Base-by-base conservation (phyloP, 441 rosid species). In the Adansonia madagascariensis region DNA sequence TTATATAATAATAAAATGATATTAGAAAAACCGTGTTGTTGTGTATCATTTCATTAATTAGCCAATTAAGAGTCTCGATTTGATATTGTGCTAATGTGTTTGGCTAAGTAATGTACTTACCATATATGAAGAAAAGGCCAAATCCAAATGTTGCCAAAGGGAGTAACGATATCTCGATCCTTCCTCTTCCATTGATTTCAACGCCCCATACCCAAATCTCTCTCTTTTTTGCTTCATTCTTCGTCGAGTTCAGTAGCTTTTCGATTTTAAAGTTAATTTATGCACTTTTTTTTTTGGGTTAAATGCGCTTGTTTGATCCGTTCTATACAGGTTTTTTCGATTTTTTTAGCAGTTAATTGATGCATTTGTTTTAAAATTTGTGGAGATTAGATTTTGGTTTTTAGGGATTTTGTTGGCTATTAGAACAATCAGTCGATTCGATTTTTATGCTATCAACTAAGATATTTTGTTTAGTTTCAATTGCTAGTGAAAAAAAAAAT, bases 121-220 rank as follows among this genome's bases (percentile, higher is more conserved):
- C 24, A 1, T 50, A 4, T 53, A 71, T 53, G 31, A 57, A 55
- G 61, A 56, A 55, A 55, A 71, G 31, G 49, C 49, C 31, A 71
- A 71, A 71, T 20, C 63, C 62, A 31, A 31, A 18, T 31, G 53
- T 52, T 31, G 62, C 62, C 27, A 18, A 71, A 71, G 17, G 52
- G 57, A 24, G 73, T 8, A 49, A 47, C 39, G 5, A 68, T 2
- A 68, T 22, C 52, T 47, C 22, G 41, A 50, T 71, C 47, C 46
- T 35, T 10, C 47, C 20, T 24, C 12, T 70, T 31, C 61, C 49
- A 35, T 12, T 6, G 15, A 10, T 17, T 17, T 43, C 71, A n/a
- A 12, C 8, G 1, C 11, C 27, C 9, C 0, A 64, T n/a, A 64
- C 5, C 12, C 0, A 20, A 67, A 46, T 67, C 49, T 41, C 70